Conservation (phyloP, 1,139 yeast species). For the Candida sanyaensis region DNA sequence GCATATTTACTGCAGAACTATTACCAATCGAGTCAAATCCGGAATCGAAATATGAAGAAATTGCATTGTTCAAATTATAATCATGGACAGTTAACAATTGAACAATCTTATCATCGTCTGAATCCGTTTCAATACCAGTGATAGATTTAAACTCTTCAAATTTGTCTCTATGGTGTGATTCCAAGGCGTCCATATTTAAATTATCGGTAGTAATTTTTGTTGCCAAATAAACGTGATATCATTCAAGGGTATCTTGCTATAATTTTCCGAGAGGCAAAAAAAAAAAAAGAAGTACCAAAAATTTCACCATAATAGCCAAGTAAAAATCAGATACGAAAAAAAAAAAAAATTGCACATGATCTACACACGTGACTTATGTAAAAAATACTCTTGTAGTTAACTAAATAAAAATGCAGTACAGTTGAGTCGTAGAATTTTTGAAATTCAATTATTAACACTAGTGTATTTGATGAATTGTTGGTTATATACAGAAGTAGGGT, state of each 20-base stretch:
- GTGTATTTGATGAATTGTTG: no score
- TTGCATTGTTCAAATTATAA: slow-evolving; percentile 52
- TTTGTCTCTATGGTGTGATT: slow-evolving; percentile 12
- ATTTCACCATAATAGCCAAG: neutral
- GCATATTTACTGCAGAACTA: slow-evolving; percentile 18
- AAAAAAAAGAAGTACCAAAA: neutral
- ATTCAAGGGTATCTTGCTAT: neutral
- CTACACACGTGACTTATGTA: neutral
- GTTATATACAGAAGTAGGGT: no score
- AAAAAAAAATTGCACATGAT: neutral
- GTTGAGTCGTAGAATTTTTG: no score
- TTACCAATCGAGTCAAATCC: slow-evolving; percentile 37
- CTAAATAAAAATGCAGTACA: no score
- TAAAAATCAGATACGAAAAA: neutral
- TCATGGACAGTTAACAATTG: slow-evolving; percentile 43
- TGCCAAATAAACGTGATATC: neutral
- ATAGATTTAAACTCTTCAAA: slow-evolving; percentile 47
- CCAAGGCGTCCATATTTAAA: slow-evolving; percentile 4
- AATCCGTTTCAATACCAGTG: slow-evolving; percentile 32
- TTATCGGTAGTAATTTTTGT: neutral
- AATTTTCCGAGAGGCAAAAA: slow-evolving; percentile 1
- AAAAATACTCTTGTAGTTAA: no score
- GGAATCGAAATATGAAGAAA: slow-evolving; percentile 52
- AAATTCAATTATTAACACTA: no score
- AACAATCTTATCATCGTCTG: slow-evolving; percentile 33